Base-by-base conservation (phyloP, 257 asterid genomes). In the Solanum bukasovii region DNA sequence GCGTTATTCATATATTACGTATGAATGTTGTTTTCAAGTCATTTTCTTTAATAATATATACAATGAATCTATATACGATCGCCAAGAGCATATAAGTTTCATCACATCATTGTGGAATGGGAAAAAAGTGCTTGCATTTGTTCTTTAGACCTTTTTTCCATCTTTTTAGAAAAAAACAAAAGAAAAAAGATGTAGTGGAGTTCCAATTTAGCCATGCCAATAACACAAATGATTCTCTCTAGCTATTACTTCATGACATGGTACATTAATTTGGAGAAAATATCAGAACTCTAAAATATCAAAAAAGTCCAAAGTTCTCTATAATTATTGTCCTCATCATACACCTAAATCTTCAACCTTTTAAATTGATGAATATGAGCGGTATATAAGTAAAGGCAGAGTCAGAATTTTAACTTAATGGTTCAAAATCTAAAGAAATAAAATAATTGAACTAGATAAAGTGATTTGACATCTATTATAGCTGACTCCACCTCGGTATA, bases 281-380 rank as follows among this genome's bases (percentile, higher is more conserved):
- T 21, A 46, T 87, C 78, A 56, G 4, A 86, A 72, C 74, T 35
- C 67, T 37, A 42, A n/a, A 87, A 73, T 3, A 77, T 33, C n/a
- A 61, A 84, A 83, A 74, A 31, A 78, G 52, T 37, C 61, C 82
- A 68, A 85, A 81, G 85, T 49, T 37, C 49, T 73, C 33, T 34
- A 35, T 49, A 20, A 83, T 46, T n/a, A 25, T 83, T 25, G 27
- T 83, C 87, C 13, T 61, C 68, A 61, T 83, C 9, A 31, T 46
- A 49, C 12, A 63, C 27, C 16, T 35, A 6, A 37, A 35, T 73
- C 18, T 20, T 33, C 27, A 29, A 61, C 9, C 71, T 8, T 31
- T 61, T 61, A 8, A 33, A 9, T 44, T 34, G 23, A 13, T 83
- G 46, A 20, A 72, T 34, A 1, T 33, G 46, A 8, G 3, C 8